Evolutionary conservation across 176 grass and related monocot species (phyloP).

Genomic region (Rhynchospora pubera): DNA sequence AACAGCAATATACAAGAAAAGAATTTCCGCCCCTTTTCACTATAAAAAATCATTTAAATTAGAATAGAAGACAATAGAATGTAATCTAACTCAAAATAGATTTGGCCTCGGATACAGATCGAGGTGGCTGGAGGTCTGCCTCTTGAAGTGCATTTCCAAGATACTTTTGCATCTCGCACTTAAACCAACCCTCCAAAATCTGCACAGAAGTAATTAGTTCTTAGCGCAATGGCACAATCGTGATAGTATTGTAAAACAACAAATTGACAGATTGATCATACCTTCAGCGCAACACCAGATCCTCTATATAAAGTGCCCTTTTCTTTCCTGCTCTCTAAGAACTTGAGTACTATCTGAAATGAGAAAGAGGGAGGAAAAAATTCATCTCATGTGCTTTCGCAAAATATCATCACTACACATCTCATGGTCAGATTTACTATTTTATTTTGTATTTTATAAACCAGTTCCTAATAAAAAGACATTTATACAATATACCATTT

Average conservation of each 20-base stretch:
- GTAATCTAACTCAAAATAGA: slow-evolving; percentile 60
- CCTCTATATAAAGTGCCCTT: slow-evolving; percentile 84
- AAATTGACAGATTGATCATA: slow-evolving; percentile 27
- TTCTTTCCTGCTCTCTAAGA: slow-evolving; percentile 94
- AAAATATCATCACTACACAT: background rate
- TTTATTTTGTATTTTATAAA: background rate
- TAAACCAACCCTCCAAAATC: slow-evolving; percentile 84
- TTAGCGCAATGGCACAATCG: background rate
- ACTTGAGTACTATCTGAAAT: slow-evolving; percentile 66
- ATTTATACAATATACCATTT: background rate
- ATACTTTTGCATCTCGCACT: slow-evolving; percentile 88
- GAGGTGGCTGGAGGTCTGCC: slow-evolving; percentile 75
- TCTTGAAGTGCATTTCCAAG: slow-evolving; percentile 87
- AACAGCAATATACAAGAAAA: slow-evolving; percentile 1
- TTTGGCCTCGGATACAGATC: slow-evolving; percentile 65
- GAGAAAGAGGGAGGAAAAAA: background rate
- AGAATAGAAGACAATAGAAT: background rate
- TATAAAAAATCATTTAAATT: background rate
- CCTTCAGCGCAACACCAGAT: slow-evolving; percentile 74
- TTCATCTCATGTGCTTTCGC: slow-evolving; percentile 2
- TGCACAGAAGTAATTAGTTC: slow-evolving; percentile 22
- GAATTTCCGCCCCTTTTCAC: background rate
- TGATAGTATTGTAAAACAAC: background rate
- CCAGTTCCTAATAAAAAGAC: background rate
- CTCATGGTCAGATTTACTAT: background rate